Percentiles rank a stretch among this genome's conserved stretches.
These are phyloP conservation scores for Trichoderma sp. DNA, from an alignment of 2,329 filamentous ascomycete genomes.

Conservation along the genomic window DNA sequence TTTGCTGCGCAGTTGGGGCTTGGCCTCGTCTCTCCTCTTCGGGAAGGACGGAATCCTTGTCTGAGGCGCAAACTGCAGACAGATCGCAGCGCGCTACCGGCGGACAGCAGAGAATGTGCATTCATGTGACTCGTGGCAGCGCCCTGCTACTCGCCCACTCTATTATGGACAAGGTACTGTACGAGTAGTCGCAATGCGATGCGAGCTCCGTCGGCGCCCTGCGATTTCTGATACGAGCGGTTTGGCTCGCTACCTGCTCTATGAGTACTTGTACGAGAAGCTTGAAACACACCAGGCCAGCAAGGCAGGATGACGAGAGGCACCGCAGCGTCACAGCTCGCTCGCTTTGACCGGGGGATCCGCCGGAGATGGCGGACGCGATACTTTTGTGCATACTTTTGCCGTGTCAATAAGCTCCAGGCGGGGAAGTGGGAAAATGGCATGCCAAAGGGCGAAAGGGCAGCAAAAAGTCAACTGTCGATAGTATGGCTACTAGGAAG, in stretches of 20 bases:
- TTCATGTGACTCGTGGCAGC: slow-evolving; percentile 11
- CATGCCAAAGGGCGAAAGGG: neutral
- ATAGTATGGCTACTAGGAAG: neutral
- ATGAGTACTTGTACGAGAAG: neutral
- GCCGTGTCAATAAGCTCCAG: neutral
- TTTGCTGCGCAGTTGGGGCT: neutral
- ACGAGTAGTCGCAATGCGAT: neutral
- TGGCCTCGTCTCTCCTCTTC: slow-evolving; percentile 16
- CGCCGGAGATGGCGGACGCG: neutral
- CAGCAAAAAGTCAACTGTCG: neutral
- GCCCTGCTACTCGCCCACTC: neutral
- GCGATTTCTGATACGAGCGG: neutral
- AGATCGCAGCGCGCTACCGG: slow-evolving; percentile 16
- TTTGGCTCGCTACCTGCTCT: neutral
- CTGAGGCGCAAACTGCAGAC: slow-evolving; percentile 3
- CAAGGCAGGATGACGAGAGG: neutral
- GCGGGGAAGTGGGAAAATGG: neutral
- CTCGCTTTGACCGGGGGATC: neutral
- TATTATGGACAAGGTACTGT: neutral
- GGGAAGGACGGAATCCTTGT: slow-evolving; percentile 17
- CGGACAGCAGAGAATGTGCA: slow-evolving; percentile 8
- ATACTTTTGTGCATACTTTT: neutral
- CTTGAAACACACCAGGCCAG: neutral
- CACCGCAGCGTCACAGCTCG: neutral
- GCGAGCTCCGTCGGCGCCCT: neutral